Evolutionary conservation across 2,329 filamentous ascomycete species (phyloP).

Genomic region (Chaetomium olivaceum): DNA sequence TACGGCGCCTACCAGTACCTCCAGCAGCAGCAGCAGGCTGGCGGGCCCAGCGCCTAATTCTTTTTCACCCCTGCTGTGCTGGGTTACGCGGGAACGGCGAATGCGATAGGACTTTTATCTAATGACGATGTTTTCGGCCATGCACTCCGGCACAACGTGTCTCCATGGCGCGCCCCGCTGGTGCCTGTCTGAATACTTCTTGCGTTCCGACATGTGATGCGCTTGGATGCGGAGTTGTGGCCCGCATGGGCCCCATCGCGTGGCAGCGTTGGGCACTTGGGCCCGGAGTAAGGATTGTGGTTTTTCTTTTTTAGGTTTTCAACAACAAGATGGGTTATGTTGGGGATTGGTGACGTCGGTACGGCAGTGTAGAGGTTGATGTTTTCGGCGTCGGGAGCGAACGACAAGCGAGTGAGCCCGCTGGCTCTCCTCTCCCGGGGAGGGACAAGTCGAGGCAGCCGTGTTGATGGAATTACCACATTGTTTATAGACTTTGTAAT

Average conservation of each 20-base stretch:
- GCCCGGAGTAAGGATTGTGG: background rate
- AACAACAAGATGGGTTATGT: conserved; percentile 13
- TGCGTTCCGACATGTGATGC: background rate
- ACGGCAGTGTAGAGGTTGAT: conserved; percentile 4
- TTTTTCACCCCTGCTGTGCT: background rate
- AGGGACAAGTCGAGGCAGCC: conserved; percentile 9
- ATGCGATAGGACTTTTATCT: background rate
- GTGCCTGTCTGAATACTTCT: background rate
- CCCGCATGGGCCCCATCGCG: background rate
- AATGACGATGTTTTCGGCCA: conserved; percentile 12
- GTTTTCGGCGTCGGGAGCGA: conserved; percentile 13
- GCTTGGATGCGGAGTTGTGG: conserved; percentile 4
- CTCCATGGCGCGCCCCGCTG: background rate
- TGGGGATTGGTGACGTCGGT: conserved; percentile 12
- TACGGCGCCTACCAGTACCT: conserved; percentile 87
- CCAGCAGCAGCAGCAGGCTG: conserved; percentile 59
- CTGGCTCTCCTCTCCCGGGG: conserved; percentile 5
- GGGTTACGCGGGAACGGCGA: conserved; percentile 4
- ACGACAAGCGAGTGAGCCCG: conserved; percentile 13
- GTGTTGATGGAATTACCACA: conserved; percentile 18
- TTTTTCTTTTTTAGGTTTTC: conserved; percentile 1
- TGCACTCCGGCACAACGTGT: background rate
- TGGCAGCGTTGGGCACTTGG: background rate
- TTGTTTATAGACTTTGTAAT: conserved; percentile 31
- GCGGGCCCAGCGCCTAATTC: conserved; percentile 28